Evolutionary conservation across 257 asterid species (phyloP).

Genomic region (Solanum pennellii): DNA sequence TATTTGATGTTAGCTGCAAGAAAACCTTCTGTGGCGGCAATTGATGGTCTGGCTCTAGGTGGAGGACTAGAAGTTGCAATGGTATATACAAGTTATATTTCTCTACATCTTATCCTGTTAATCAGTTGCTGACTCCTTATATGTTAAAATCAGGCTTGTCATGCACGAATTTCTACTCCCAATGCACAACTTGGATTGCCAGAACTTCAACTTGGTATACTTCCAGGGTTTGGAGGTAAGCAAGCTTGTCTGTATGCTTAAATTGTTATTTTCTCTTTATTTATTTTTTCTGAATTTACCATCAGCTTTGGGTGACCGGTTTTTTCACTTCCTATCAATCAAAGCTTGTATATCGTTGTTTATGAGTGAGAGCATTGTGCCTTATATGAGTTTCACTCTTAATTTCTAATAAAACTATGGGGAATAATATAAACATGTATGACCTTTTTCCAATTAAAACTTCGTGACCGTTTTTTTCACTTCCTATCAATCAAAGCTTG

Average conservation of each 20-base stretch:
- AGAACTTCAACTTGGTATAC: constrained; percentile 93
- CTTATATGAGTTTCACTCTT: not conserved
- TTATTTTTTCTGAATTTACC: not conserved
- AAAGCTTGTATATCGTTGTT: not conserved
- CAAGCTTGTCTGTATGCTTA: not conserved
- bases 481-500: not conserved
- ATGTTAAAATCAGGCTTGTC: constrained; percentile 61
- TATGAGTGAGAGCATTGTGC: not conserved
- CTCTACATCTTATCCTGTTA: not conserved
- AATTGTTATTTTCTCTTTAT: not conserved
- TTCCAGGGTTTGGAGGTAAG: constrained; percentile 98
- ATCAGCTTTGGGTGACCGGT: not conserved
- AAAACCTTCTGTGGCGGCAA: constrained; percentile 96
- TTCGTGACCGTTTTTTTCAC: not conserved
- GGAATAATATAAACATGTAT: not conserved
- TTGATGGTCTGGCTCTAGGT: constrained; percentile 98
- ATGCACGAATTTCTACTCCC: constrained; percentile 92
- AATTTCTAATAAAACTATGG: not conserved
- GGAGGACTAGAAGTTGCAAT: constrained; percentile 97
- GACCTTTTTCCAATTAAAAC: not conserved
- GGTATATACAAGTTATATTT: constrained; percentile 30
- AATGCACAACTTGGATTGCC: constrained; percentile 92
- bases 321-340: not conserved
- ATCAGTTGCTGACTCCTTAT: not conserved
- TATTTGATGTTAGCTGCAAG: constrained; percentile 49